Evolutionary conservation across 208 protist genomes (phyloP).

Genomic region (Acanthamoeba castellanii): DNA sequence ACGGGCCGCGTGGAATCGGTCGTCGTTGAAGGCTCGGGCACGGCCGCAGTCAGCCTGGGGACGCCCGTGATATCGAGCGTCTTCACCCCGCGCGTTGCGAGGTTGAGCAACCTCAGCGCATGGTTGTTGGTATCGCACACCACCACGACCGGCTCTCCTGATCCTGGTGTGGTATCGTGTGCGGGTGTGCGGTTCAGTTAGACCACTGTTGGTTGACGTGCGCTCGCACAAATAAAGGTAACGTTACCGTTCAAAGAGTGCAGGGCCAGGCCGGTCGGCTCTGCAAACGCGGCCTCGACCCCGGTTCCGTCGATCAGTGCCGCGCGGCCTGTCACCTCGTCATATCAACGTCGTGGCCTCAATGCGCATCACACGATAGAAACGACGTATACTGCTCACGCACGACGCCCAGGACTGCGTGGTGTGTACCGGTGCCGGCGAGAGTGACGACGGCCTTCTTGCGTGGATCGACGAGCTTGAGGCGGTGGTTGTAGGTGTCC

Average conservation of each 20-base stretch:
- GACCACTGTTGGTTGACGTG: not conserved
- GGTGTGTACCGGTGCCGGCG: not conserved
- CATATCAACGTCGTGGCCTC: not conserved
- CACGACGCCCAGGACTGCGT: not conserved
- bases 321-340: not conserved
- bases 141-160: not conserved
- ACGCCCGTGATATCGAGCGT: not conserved
- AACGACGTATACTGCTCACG: not conserved
- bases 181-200: not conserved
- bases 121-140: slow-evolving; percentile 12
- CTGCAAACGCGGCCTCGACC: not conserved
- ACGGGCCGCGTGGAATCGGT: not conserved
- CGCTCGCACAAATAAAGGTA: no score
- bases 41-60: not conserved
- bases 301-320: not conserved
- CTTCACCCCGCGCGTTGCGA: not conserved
- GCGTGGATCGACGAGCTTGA: not conserved
- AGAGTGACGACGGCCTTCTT: not conserved
- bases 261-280: not conserved
- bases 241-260: not conserved
- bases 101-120: not conserved
- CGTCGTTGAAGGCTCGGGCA: not conserved
- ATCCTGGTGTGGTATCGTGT: not conserved
- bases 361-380: not conserved
- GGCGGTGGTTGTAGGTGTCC: not conserved